These are phyloP conservation scores for Bathelium albidoporum DNA, from an alignment of 495 filamentous ascomycete species.

Conservation along the genomic window DNA sequence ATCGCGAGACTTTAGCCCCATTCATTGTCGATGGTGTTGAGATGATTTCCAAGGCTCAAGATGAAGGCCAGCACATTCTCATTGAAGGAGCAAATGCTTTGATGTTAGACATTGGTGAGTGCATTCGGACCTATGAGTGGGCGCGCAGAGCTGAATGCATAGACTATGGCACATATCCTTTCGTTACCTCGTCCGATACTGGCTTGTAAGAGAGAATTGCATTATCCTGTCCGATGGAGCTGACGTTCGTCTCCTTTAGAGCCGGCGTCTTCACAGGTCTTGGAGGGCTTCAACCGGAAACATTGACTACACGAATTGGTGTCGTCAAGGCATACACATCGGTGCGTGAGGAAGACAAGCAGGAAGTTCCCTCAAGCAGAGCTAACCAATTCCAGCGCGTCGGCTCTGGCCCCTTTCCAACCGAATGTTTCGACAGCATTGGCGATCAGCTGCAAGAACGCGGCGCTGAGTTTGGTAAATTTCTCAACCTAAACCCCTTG, in stretches of 20 bases:
- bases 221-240: background rate
- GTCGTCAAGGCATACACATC: slow-evolving; percentile 71
- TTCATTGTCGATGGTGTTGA: slow-evolving; percentile 61
- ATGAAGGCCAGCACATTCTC: slow-evolving; percentile 54
- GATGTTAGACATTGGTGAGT: slow-evolving; percentile 54
- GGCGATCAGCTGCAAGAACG: slow-evolving; percentile 55
- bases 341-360: background rate
- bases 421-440: slow-evolving; percentile 58
- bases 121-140: background rate
- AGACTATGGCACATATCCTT: slow-evolving; percentile 72
- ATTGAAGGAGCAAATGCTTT: slow-evolving; percentile 88
- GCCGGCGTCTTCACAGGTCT: slow-evolving; percentile 72
- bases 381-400: slow-evolving; percentile 40
- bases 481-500: background rate
- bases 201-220: slow-evolving; percentile 13
- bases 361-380: background rate
- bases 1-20: slow-evolving; percentile 54
- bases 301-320: slow-evolving; percentile 58
- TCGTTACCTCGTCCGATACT: slow-evolving; percentile 57
- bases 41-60: slow-evolving; percentile 46
- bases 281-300: slow-evolving; percentile 38
- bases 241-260: background rate
- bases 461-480: slow-evolving; percentile 54
- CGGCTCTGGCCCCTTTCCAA: slow-evolving; percentile 74
- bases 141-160: background rate